phyloP scores from a whole-genome alignment of 2,329 filamentous ascomycete species.

The Colletotrichum noveboracense region DNA sequence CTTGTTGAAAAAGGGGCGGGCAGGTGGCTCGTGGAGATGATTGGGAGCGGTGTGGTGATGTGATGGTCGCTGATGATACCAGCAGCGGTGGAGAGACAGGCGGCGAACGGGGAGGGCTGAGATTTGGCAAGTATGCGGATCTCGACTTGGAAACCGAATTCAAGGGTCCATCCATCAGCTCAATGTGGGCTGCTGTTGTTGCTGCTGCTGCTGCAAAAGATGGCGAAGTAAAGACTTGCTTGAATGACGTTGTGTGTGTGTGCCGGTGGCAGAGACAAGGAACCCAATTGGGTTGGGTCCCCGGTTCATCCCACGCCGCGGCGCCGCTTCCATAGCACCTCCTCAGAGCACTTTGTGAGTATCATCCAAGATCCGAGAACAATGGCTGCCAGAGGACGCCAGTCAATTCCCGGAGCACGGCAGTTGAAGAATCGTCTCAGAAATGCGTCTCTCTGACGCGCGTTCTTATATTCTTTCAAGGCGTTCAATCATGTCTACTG shows the following conservation, averaged over 20 bases:
- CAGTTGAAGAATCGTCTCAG: neutral
- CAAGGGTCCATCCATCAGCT: slow-evolving; percentile 12
- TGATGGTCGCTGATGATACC: neutral
- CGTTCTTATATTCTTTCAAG: neutral
- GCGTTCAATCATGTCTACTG: neutral
- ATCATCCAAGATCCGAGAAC: neutral
- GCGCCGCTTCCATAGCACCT: neutral
- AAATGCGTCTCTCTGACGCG: neutral
- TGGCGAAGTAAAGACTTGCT: neutral
- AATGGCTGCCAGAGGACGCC: neutral
- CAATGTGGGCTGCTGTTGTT: neutral
- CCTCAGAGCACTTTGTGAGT: neutral
- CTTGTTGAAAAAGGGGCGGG: neutral
- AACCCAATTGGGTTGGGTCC: slow-evolving; percentile 13
- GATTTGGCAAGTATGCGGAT: neutral
- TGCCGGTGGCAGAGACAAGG: neutral
- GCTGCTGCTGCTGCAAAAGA: neutral
- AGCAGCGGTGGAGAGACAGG: neutral
- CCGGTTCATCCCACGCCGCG: neutral
- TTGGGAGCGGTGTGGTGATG: slow-evolving; percentile 6
- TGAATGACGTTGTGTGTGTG: slow-evolving; percentile 2
- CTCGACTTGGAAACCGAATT: neutral
- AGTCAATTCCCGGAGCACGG: neutral
- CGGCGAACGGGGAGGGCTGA: neutral
- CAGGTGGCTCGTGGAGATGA: neutral